phyloP scores from a whole-genome alignment of 148 eudicot species.

The Amaranthus palmeri region DNA sequence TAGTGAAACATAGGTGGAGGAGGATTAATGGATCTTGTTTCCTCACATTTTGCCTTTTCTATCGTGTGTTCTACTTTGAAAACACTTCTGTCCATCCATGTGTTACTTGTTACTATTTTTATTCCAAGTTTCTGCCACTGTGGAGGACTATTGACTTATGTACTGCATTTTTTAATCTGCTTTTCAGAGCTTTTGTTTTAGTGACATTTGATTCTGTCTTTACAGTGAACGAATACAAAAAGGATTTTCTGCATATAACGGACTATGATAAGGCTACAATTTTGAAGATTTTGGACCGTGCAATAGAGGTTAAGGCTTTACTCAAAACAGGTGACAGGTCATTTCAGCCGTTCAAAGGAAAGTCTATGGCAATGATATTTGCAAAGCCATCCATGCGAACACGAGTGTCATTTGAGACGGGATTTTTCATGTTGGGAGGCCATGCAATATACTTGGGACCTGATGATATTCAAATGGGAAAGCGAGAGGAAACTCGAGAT shows the following conservation, averaged over 20 bases:
- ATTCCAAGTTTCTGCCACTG: not conserved
- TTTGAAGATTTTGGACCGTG: slow-evolving; percentile 78
- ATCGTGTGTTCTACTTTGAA: not conserved
- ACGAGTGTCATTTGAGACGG: slow-evolving; percentile 96
- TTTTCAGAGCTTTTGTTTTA: not conserved
- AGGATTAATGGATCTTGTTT: not conserved
- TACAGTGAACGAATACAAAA: slow-evolving; percentile 57
- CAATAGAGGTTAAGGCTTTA: slow-evolving; percentile 74
- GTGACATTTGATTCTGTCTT: slow-evolving; percentile 9
- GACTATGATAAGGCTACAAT: slow-evolving; percentile 89
- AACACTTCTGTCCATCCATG: too few relatives aligned
- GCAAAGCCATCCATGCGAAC: slow-evolving; percentile 99
- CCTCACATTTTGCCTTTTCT: not conserved
- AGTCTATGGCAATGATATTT: slow-evolving; percentile 97
- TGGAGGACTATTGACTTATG: not conserved
- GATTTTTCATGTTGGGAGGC: slow-evolving; percentile 90
- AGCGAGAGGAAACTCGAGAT: slow-evolving; percentile 98
- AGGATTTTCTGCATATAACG: slow-evolving; percentile 80
- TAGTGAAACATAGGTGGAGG: too few relatives aligned
- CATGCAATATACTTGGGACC: slow-evolving; percentile 95
- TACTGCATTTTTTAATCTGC: not conserved
- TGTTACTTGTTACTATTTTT: not conserved
- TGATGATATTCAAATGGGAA: slow-evolving; percentile 97
- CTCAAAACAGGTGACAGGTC: slow-evolving; percentile 87
- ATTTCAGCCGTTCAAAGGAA: slow-evolving; percentile 84